Evolutionary conservation across 1,284 basidiomycete species (phyloP).

Genomic region (Malassezia japonica): DNA sequence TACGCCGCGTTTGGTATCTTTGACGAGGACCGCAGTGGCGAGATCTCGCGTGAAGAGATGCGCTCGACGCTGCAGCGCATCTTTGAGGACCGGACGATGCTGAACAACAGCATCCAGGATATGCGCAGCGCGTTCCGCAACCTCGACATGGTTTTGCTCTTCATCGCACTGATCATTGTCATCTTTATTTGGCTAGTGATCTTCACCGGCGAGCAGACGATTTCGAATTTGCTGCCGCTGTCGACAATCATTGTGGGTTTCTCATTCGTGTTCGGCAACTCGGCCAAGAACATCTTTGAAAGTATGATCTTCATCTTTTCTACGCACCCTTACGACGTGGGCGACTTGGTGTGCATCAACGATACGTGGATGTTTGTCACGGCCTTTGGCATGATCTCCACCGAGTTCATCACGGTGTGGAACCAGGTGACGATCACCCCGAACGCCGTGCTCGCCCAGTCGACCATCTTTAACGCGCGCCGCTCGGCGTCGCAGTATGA

Average conservation of each 20-base stretch:
- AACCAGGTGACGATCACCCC: conserved; percentile 70
- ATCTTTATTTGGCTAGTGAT: conserved; percentile 68
- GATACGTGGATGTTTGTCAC: conserved; percentile 47
- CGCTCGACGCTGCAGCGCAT: conserved; percentile 71
- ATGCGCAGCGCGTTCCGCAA: conserved; percentile 39
- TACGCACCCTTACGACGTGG: conserved; percentile 47
- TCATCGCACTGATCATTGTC: conserved; percentile 57
- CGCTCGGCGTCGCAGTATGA: conserved; percentile 59
- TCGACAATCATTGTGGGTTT: conserved; percentile 60
- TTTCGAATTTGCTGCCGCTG: conserved; percentile 69
- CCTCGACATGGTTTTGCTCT: conserved; percentile 53
- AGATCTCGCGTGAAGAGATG: conserved; percentile 71
- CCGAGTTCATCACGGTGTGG: conserved; percentile 66
- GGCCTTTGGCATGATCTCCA: conserved; percentile 66
- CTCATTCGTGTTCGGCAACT: conserved; percentile 59
- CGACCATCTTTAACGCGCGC: conserved; percentile 60
- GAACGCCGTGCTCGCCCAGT: conserved; percentile 63
- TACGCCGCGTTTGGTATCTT: conserved; percentile 65
- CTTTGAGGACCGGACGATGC: conserved; percentile 65
- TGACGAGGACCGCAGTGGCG: conserved; percentile 73
- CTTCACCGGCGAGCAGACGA: conserved; percentile 62
- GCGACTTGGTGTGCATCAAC: conserved; percentile 46
- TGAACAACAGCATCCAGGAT: conserved; percentile 58
- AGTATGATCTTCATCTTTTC: conserved; percentile 63
- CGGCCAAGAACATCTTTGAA: conserved; percentile 70